These are phyloP conservation scores for Teunomyces aglyptinius DNA, from an alignment of 805 yeast species.

Conservation along the genomic window DNA sequence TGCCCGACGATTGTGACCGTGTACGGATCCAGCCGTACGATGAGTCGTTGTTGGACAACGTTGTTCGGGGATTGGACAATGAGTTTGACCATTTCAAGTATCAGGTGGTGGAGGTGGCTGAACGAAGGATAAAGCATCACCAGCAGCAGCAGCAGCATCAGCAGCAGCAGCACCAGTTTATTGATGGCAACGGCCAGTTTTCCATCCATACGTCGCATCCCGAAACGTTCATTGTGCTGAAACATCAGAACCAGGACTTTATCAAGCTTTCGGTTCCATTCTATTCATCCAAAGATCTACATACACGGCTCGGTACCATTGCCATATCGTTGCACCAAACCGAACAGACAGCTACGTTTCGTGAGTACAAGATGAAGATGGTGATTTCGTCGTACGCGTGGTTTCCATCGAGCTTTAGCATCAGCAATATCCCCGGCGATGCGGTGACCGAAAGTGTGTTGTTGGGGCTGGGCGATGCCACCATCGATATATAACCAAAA, in stretches of 20 bases:
- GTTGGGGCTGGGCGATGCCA: slow-evolving; percentile 9
- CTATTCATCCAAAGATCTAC: slow-evolving; percentile 19
- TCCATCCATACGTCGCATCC: slow-evolving; percentile 20
- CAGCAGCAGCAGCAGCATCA: slow-evolving; percentile 9
- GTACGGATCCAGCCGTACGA: slow-evolving; percentile 30
- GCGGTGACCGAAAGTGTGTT: slow-evolving; percentile 3
- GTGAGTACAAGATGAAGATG: slow-evolving; percentile 17
- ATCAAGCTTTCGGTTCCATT: slow-evolving; percentile 37
- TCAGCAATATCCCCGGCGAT: neutral
- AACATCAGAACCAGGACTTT: slow-evolving; percentile 21
- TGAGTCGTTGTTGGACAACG: slow-evolving; percentile 29
- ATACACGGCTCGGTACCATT: slow-evolving; percentile 26
- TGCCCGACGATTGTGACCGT: slow-evolving; percentile 8
- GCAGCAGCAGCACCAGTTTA: slow-evolving; percentile 7
- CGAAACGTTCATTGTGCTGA: slow-evolving; percentile 25
- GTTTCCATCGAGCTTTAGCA: neutral
- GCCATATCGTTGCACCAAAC: slow-evolving; percentile 27
- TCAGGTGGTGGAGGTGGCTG: slow-evolving; percentile 27
- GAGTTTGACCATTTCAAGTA: slow-evolving; percentile 34
- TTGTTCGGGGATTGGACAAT: slow-evolving; percentile 34
- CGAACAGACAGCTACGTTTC: slow-evolving; percentile 2
- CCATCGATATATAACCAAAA: slow-evolving; percentile 9
- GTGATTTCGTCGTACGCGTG: slow-evolving; percentile 17
- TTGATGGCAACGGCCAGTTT: slow-evolving; percentile 35
- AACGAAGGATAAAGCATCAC: slow-evolving; percentile 23